phyloP scores from a whole-genome alignment of 2,329 filamentous ascomycete species.

The Alternaria longipes region DNA sequence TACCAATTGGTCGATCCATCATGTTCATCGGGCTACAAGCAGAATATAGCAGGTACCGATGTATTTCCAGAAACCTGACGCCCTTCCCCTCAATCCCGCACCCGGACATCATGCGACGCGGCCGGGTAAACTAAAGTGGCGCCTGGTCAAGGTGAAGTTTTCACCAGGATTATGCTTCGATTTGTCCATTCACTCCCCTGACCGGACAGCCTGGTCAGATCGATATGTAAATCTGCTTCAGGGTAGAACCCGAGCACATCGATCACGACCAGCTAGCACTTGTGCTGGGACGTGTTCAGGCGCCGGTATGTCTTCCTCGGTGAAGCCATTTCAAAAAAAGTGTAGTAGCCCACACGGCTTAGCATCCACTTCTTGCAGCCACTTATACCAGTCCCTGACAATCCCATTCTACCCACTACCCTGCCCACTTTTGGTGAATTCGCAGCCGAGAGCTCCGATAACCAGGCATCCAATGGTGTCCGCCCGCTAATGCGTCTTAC shows the following conservation, averaged over 20 bases:
- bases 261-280: neutral
- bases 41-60: conserved; percentile 5
- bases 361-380: conserved; percentile 10
- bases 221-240: neutral
- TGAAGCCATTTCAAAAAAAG: neutral
- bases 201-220: neutral
- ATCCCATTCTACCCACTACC: conserved; percentile 14
- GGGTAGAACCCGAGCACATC: neutral
- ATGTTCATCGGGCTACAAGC: conserved; percentile 8
- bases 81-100: conserved; percentile 1
- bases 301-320: neutral
- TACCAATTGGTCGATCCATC: neutral
- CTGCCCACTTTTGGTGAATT: conserved; percentile 3
- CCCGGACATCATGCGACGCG: neutral
- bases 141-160: neutral
- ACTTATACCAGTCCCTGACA: conserved; percentile 10
- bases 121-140: conserved; percentile 15
- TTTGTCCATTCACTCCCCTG: neutral
- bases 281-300: neutral
- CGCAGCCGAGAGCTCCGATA: conserved; percentile 13
- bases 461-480: conserved; percentile 10
- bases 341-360: conserved; percentile 14
- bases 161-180: neutral
- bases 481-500: neutral
- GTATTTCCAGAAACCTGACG: neutral